Evolutionary conservation across 169 alveolate species (phyloP).

Genomic region (Babesia bovis): DNA sequence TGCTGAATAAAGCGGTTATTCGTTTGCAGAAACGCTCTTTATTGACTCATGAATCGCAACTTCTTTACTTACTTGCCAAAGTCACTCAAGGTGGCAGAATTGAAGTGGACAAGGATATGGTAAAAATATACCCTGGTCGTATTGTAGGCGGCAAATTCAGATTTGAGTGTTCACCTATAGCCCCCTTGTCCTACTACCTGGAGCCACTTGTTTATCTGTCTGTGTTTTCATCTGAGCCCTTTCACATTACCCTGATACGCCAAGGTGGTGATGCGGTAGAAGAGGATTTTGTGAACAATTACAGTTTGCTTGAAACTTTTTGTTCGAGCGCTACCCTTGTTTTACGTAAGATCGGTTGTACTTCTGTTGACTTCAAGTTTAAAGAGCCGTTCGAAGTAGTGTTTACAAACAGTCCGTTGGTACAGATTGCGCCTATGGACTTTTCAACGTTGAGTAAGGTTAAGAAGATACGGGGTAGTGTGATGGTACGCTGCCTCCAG

Average conservation of each 20-base stretch:
- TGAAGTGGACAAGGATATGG: constrained; percentile 29
- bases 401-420: constrained; percentile 45
- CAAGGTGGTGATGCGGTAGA: constrained; percentile 3
- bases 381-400: constrained; percentile 62
- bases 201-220: constrained; percentile 61
- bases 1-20: not conserved
- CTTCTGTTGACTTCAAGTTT: constrained; percentile 20
- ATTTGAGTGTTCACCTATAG: constrained; percentile 39
- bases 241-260: constrained; percentile 26
- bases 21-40: constrained; percentile 18
- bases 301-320: constrained; percentile 42
- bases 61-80: constrained; percentile 42
- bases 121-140: constrained; percentile 55
- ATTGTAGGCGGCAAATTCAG: constrained; percentile 44
- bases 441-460: constrained; percentile 25
- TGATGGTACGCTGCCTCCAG: constrained; percentile 43
- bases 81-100: constrained; percentile 58
- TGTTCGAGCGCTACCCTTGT: constrained; percentile 50
- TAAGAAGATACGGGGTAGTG: constrained; percentile 58
- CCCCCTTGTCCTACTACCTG: constrained; percentile 55
- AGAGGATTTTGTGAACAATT: constrained; percentile 29
- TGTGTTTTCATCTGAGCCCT: constrained; percentile 43
- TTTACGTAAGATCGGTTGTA: constrained; percentile 49
- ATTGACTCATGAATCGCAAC: constrained; percentile 33
- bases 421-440: constrained; percentile 50